A percentile compares a stretch with the other conserved stretches of the same genome.
These are phyloP conservation scores for Aureobasidium sp. DNA, from an alignment of 2,329 filamentous ascomycete genomes.

Conservation along the genomic window DNA sequence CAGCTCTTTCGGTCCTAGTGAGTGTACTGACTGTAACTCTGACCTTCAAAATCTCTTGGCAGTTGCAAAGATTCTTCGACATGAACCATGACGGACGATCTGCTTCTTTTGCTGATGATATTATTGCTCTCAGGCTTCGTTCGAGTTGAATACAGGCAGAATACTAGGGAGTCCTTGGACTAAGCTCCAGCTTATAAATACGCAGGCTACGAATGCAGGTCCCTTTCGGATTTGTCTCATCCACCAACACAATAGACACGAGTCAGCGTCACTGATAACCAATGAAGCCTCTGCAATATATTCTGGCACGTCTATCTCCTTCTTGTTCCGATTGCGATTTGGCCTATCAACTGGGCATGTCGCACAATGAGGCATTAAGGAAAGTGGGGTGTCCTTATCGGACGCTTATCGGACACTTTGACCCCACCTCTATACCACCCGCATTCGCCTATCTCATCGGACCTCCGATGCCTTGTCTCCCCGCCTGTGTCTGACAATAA, in stretches of 20 bases:
- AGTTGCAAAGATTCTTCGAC: constrained; percentile 10
- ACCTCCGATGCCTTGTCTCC: background rate
- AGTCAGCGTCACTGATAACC: background rate
- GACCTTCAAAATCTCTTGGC: constrained; percentile 24
- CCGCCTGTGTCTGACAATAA: background rate
- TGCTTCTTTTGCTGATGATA: background rate
- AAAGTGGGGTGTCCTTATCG: background rate
- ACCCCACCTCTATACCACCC: background rate
- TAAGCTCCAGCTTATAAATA: background rate
- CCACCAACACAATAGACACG: background rate
- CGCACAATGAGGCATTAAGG: background rate
- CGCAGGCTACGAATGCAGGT: background rate
- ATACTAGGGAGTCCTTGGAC: background rate
- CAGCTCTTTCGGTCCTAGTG: background rate
- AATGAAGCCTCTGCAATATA: background rate
- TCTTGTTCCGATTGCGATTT: background rate
- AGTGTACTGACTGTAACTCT: background rate
- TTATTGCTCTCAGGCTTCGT: background rate
- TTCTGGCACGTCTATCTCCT: background rate
- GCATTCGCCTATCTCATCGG: background rate
- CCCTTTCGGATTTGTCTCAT: background rate
- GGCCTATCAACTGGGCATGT: background rate
- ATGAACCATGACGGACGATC: background rate
- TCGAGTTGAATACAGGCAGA: background rate
- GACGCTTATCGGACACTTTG: background rate